These are phyloP conservation scores for Kwoniella botswanensis DNA, from an alignment of 768 basidiomycete genomes.

Conservation along the genomic window DNA sequence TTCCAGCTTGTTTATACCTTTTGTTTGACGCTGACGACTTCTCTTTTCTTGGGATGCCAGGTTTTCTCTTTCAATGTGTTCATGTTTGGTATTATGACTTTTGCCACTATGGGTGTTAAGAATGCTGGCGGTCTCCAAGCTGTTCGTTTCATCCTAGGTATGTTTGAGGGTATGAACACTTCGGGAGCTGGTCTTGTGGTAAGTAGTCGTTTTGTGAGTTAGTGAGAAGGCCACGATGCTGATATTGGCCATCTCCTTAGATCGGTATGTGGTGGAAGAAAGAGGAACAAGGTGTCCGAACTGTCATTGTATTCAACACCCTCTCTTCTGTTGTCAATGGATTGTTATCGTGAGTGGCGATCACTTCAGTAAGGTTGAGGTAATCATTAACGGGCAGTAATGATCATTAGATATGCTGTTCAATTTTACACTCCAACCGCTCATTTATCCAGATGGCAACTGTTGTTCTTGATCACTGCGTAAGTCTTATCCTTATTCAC, in stretches of 20 bases:
- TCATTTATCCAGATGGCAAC: conserved; percentile 19
- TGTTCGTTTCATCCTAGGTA: conserved; percentile 30
- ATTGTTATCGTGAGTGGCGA: conserved; percentile 19
- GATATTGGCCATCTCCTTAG: neutral
- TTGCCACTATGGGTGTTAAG: conserved; percentile 30
- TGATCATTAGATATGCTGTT: conserved; percentile 10
- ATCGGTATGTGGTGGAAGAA: conserved; percentile 42
- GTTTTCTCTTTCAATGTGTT: conserved; percentile 39
- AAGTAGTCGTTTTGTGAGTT: conserved; percentile 2
- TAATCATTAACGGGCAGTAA: neutral
- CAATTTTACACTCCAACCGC: conserved; percentile 26
- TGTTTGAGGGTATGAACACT: conserved; percentile 32
- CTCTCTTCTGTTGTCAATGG: conserved; percentile 37
- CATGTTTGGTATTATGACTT: conserved; percentile 37
- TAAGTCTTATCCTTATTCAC: neutral
- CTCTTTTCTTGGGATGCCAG: neutral
- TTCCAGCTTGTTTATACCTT: too few relatives aligned
- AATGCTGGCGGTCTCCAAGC: conserved; percentile 30
- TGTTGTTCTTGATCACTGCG: conserved; percentile 28
- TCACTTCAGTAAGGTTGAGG: neutral
- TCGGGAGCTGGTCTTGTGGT: conserved; percentile 30
- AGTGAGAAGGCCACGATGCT: too few relatives aligned
- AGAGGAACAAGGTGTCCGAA: conserved; percentile 40
- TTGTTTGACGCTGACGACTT: too few relatives aligned
- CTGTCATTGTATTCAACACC: conserved; percentile 46